Evolutionary conservation across 108 stramenopile species (phyloP), one percentile per base, ranked within the genome.

Genomic region (Cyclotella sp.): DNA sequence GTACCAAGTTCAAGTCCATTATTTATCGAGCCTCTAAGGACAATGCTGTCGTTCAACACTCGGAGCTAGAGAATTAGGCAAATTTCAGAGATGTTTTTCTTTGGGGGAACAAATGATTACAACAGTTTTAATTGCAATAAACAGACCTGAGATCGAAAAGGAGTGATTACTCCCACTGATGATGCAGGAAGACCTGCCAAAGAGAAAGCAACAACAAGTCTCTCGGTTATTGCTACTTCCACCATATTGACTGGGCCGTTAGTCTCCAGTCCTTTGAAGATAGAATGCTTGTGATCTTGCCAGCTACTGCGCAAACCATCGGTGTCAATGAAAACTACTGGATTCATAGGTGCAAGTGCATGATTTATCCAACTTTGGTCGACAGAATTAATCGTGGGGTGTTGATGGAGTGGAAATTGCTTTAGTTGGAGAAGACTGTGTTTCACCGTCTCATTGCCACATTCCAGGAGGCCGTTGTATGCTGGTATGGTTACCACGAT

Each of bases 101-200:
- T 28, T 19, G 42, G n/a, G n/a, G n/a, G n/a, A n/a, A n/a, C n/a
- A 0, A n/a, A n/a, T 61, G 29, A 19, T 6, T 30, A 34, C 0
- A 30, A 13, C 34, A 34, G 29, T 6, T 59, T 16, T 85, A 49
- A 24, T 66, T 28, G 1, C 57, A 76, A 57, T 84, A 9, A 26
- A 69, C 88, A 65, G 52, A 96, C 90, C 88, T 98, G 98, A 12
- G 96, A 94, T 64, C 97, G 86, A 70, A 93, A 97, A 24, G 98
- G 98, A 54, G 90, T 90, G 30, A 98, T 97, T 6, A 97, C 85
- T 45, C 96, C 96, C 57, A 97, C 78, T 14, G 85, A 76, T 13
- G 81, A 75, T 28, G 75, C 55, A 29, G 63, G 58, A 5, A 93
- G 71, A 28, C 90, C 92, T 46, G 87, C 86, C 11, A 44, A 51